phyloP scores from a whole-genome alignment of 2,329 filamentous ascomycete species.

The Falciphora oryzae region DNA sequence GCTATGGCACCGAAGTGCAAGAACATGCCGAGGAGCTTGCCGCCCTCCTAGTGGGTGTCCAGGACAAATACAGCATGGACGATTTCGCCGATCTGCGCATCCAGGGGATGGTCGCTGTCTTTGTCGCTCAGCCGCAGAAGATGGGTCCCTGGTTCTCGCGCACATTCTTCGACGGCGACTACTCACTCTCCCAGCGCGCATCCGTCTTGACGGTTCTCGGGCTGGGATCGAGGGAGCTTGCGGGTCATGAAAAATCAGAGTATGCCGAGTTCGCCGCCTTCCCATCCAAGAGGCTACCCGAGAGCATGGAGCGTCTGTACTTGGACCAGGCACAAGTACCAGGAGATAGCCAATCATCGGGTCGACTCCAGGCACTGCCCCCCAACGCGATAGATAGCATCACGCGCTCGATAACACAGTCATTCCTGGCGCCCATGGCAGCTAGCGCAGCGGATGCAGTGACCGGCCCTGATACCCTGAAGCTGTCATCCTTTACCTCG shows the following conservation, averaged over 20 bases:
- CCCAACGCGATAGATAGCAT: conserved; percentile 62
- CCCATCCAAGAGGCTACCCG: conserved; percentile 73
- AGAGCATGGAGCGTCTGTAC: conserved; percentile 69
- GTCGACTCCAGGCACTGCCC: conserved; percentile 43
- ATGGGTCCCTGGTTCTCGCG: conserved; percentile 82
- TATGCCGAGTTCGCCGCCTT: conserved; percentile 53
- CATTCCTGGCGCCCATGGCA: conserved; percentile 76
- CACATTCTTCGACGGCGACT: conserved; percentile 87
- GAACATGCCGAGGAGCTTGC: conserved; percentile 81
- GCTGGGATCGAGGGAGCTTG: conserved; percentile 75
- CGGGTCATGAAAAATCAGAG: conserved; percentile 60
- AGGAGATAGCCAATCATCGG: conserved; percentile 13
- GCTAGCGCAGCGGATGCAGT: conserved; percentile 72
- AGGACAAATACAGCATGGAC: conserved; percentile 79
- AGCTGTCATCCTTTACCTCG: conserved; percentile 83
- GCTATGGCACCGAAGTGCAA: conserved; percentile 80
- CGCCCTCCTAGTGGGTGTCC: conserved; percentile 67
- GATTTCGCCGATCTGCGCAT: conserved; percentile 70
- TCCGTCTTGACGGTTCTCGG: conserved; percentile 78
- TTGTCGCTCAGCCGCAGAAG: conserved; percentile 67
- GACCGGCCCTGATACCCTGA: conserved; percentile 76
- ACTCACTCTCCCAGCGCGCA: conserved; percentile 78
- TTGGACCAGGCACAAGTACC: conserved; percentile 25
- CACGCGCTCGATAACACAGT: conserved; percentile 59
- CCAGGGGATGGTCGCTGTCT: conserved; percentile 74